phyloP scores from a whole-genome alignment of 257 asterid species.

The Ilex aquifolium region DNA sequence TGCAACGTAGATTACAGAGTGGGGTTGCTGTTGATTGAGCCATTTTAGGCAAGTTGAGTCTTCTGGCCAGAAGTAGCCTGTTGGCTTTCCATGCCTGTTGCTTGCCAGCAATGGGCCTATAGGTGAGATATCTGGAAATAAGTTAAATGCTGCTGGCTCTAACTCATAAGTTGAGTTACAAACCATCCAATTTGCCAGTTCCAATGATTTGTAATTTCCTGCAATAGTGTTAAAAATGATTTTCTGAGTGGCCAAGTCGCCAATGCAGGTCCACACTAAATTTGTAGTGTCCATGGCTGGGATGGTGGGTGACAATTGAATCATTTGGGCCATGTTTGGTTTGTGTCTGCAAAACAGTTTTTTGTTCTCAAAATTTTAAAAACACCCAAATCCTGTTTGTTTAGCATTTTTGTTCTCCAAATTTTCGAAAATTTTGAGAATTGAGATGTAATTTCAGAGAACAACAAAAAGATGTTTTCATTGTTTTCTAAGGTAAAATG shows the following conservation, averaged over 20 bases:
- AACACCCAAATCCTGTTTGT: too few relatives aligned
- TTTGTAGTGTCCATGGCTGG: conserved; percentile 27
- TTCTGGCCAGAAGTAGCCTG: conserved; percentile 32
- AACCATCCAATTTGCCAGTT: conserved; percentile 22
- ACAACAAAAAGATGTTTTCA: too few relatives aligned
- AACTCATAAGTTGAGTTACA: conserved; percentile 29
- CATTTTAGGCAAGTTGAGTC: conserved; percentile 29
- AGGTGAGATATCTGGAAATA: conserved; percentile 19
- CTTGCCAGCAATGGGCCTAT: conserved; percentile 35
- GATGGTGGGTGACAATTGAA: conserved; percentile 25
- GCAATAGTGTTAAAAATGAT: conserved; percentile 20
- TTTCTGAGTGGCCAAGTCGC: conserved; percentile 4
- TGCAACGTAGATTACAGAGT: conserved; percentile 37
- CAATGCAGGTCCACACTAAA: conserved; percentile 22
- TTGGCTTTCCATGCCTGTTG: conserved; percentile 15
- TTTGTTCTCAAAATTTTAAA: too few relatives aligned
- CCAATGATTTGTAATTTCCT: conserved; percentile 8
- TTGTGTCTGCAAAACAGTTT: too few relatives aligned
- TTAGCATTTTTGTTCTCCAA: too few relatives aligned
- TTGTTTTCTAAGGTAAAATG: too few relatives aligned
- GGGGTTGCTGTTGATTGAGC: conserved; percentile 32
- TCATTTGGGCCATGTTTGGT: too few relatives aligned
- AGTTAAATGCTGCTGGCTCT: conserved; percentile 35
- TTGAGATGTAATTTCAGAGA: too few relatives aligned
- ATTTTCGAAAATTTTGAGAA: too few relatives aligned